Percentiles rank a stretch among this genome's conserved stretches.
Evolutionary conservation across 2,329 filamentous ascomycete species (phyloP).

Genomic region (Arthroderma sp.): DNA sequence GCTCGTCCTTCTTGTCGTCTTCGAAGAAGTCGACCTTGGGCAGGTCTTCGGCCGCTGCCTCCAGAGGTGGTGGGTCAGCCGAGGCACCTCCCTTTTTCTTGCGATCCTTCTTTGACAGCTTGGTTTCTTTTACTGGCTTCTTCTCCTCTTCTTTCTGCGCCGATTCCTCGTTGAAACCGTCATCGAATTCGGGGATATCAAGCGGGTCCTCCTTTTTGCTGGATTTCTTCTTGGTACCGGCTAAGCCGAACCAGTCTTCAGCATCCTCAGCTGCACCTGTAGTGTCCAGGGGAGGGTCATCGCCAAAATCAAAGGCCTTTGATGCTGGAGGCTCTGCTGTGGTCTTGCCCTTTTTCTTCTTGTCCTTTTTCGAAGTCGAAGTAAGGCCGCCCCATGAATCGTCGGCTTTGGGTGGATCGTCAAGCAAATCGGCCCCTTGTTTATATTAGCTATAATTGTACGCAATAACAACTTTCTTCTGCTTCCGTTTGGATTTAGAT

Average conservation of each 20-base stretch:
- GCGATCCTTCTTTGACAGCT: conserved; percentile 23
- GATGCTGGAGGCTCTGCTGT: neutral
- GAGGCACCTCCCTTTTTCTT: conserved; percentile 13
- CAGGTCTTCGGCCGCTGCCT: conserved; percentile 20
- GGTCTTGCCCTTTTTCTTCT: neutral
- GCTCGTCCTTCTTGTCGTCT: conserved; percentile 18
- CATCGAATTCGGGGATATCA: neutral
- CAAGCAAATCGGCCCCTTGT: neutral
- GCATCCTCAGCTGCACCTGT: neutral
- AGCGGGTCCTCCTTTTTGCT: neutral
- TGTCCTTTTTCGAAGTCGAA: neutral
- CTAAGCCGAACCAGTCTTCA: neutral
- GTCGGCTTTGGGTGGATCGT: neutral
- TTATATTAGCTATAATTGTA: neutral
- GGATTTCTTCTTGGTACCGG: neutral
- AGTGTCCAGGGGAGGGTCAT: neutral
- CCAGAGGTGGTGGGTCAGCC: conserved; percentile 23
- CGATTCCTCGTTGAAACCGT: neutral
- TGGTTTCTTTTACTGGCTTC: conserved; percentile 1
- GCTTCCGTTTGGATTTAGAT: neutral
- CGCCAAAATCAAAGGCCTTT: neutral
- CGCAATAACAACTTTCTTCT: neutral
- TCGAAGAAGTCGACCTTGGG: conserved; percentile 5
- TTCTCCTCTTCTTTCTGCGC: neutral
- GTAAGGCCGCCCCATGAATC: neutral